These are phyloP conservation scores for Candida parachauliodes DNA, from an alignment of 805 yeast genomes.

Conservation along the genomic window DNA sequence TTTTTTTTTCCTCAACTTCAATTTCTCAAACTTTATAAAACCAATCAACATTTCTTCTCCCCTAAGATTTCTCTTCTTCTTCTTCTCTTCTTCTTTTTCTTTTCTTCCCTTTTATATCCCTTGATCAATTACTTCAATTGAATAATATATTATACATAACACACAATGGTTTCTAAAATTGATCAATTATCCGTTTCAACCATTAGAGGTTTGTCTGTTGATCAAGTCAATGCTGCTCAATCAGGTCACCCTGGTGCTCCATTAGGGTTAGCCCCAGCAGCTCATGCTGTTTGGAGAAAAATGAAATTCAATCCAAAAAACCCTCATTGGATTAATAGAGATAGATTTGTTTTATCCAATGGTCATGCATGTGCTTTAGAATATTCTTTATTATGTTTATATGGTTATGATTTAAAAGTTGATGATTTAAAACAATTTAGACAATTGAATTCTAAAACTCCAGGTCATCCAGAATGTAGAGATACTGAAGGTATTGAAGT, in stretches of 20 bases:
- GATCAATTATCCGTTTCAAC: conserved; percentile 80
- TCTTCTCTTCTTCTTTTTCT: conserved; percentile 8
- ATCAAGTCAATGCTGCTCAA: conserved; percentile 81
- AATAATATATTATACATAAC: too few relatives aligned
- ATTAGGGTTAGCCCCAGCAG: conserved; percentile 94
- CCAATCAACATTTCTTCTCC: conserved; percentile 1
- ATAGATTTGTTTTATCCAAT: conserved; percentile 90
- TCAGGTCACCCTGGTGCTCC: conserved; percentile 99
- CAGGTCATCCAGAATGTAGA: conserved; percentile 91
- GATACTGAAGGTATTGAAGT: conserved; percentile 93
- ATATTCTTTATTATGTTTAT: conserved; percentile 79
- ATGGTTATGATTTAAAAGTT: conserved; percentile 75
- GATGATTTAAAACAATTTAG: conserved; percentile 90
- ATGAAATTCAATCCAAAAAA: conserved; percentile 86
- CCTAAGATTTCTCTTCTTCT: conserved; percentile 6
- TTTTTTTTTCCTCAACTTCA: background rate
- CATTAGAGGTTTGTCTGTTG: conserved; percentile 85
- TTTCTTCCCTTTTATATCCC: conserved; percentile 1
- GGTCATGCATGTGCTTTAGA: conserved; percentile 95
- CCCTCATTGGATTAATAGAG: conserved; percentile 92
- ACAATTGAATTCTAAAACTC: conserved; percentile 85
- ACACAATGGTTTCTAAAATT: conserved; percentile 28
- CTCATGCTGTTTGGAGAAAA: conserved; percentile 79
- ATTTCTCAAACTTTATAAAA: conserved; percentile 1
- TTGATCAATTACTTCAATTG: conserved; percentile 2